Evolutionary conservation across 2,329 filamentous ascomycete genomes (phyloP).

Genomic region (Stachybotrys chartarum): DNA sequence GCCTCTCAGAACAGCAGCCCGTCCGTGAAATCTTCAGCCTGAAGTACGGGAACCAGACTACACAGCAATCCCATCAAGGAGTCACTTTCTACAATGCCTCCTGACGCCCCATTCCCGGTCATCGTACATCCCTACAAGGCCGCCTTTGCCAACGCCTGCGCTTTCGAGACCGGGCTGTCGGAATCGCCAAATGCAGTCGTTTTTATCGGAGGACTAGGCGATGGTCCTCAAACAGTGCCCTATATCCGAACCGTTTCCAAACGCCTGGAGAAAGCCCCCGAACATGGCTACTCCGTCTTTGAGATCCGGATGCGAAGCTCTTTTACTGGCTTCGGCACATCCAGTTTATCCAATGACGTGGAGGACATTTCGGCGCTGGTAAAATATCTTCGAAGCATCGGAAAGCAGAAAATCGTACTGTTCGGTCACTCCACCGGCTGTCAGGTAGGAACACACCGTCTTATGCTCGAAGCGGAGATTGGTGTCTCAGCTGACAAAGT

Average conservation of each 20-base stretch:
- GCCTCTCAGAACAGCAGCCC: too few relatives aligned
- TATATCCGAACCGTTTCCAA: conserved; percentile 45
- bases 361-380: conserved; percentile 46
- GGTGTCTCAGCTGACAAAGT: background rate
- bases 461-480: too few relatives aligned
- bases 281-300: conserved; percentile 45
- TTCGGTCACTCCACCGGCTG: conserved; percentile 54
- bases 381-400: conserved; percentile 43
- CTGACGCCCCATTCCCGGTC: conserved; percentile 29
- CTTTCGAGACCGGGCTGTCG: conserved; percentile 38
- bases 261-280: conserved; percentile 27
- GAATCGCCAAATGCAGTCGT: conserved; percentile 51
- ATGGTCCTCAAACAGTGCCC: conserved; percentile 59
- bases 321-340: conserved; percentile 44
- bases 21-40: too few relatives aligned
- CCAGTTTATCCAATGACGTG: conserved; percentile 43
- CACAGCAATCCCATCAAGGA: too few relatives aligned
- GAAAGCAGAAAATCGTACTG: conserved; percentile 43
- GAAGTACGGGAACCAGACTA: too few relatives aligned
- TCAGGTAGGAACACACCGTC: conserved; percentile 32
- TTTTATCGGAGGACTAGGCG: conserved; percentile 64
- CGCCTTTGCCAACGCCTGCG: conserved; percentile 29
- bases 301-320: conserved; percentile 50
- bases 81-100: conserved; percentile 12
- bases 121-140: conserved; percentile 39